Base-by-base conservation (phyloP, 2,329 filamentous ascomycete genomes). In the Blastomyces percursus region DNA sequence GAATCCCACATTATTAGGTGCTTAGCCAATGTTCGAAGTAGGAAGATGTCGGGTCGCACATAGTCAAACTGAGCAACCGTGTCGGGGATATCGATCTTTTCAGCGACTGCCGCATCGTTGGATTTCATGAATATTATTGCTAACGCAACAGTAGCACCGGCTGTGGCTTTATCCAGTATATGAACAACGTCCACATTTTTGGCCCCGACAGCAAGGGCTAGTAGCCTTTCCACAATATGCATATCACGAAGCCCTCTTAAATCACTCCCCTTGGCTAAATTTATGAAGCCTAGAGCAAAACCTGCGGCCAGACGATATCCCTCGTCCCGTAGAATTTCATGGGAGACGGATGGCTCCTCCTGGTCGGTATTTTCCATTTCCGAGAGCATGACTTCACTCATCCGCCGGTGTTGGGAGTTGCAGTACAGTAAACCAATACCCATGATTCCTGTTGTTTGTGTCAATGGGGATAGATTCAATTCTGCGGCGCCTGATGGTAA, bases 361-460 rank as follows among this genome's bases (percentile, higher is more conserved):
- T 89, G 83, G 32, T 94, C 91, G 60, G 91, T 82, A 66, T 92
- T 88, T 72, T 96, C 91, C 64, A 99, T 94, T 73, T 99, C 94
- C 0, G 93, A 97, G 59, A 99, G 84, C 91, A 99, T 96, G 21
- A 97, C 91, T 73, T 99, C 94, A 71, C 91, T 97, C 94, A 99
- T 99, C 46, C 95, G 87, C 38, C 95, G 89, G 76, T 99, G 95
- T 70, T 97, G 93, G 35, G 92, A 96, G 72, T 92, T 89, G 76
- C 89, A 95, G 74, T 97, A 99, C 0, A 99, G 80, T 50, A 99
- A 78, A 0, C 94, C 94, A 67, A 99, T 96, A 1, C 94, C 94
- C 91, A 99, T 95, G 51, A 99, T 88, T 24, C 92, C 94, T 0
- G 93, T 94, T 0, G 94, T 97, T 74, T 99, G 94, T 0, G 93